Percentiles rank a stretch among this genome's conserved stretches.
These are phyloP conservation scores for Colletotrichum orchidophilum DNA, from an alignment of 2,329 filamentous ascomycete genomes.

Conservation along the genomic window DNA sequence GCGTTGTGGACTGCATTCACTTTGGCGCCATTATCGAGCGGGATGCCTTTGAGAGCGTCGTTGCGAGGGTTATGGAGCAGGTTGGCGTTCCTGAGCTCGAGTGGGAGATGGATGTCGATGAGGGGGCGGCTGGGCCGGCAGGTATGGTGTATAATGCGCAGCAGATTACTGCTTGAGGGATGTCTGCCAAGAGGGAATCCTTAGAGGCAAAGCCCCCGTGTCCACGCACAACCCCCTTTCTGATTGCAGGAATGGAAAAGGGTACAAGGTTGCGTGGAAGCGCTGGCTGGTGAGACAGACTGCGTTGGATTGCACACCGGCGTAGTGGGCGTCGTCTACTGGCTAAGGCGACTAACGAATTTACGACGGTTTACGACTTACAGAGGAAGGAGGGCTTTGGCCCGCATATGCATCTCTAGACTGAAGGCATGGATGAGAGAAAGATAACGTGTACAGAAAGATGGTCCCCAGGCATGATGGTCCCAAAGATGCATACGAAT, in stretches of 20 bases:
- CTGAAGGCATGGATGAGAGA: background rate
- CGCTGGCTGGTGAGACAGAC: background rate
- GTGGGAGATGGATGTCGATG: slow-evolving; percentile 22
- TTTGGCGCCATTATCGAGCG: slow-evolving; percentile 60
- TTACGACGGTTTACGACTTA: background rate
- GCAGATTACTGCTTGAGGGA: slow-evolving; percentile 3
- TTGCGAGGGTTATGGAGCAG: slow-evolving; percentile 49
- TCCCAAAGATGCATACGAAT: background rate
- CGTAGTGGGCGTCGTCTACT: background rate
- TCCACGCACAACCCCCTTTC: too few species aligned
- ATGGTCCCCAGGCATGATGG: background rate
- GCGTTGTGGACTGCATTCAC: slow-evolving; percentile 55
- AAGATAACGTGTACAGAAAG: background rate
- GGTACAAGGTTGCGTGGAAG: too few species aligned
- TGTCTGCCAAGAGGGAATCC: background rate
- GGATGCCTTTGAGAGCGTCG: slow-evolving; percentile 56
- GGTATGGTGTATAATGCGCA: background rate
- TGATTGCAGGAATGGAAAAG: too few species aligned
- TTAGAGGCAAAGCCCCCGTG: too few species aligned
- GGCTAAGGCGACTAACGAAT: background rate
- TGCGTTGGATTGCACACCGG: background rate
- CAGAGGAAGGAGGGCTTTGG: background rate
- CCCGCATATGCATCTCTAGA: background rate
- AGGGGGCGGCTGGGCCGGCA: background rate
- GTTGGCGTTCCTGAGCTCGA: slow-evolving; percentile 26